Conservation (phyloP, 768 basidiomycete genomes). For the Naematelia aurantialba region DNA sequence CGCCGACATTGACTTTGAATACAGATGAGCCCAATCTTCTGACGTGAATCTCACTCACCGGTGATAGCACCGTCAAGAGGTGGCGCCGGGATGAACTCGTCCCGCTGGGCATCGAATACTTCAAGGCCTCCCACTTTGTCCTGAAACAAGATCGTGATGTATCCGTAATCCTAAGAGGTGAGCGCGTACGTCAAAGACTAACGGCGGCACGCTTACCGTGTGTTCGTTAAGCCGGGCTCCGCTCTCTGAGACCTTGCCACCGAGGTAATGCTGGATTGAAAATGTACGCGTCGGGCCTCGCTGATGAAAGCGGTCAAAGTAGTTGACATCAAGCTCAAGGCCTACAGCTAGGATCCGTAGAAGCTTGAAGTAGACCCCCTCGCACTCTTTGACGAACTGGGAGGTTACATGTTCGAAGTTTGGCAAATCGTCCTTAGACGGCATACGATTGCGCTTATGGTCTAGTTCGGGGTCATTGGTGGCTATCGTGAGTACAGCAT, state of each 20-base stretch:
- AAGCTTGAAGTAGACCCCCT: neutral
- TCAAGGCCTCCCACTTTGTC: conserved; percentile 63
- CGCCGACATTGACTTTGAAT: conserved; percentile 34
- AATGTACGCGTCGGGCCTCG: neutral
- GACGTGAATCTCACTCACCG: conserved; percentile 6
- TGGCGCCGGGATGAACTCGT: conserved; percentile 40
- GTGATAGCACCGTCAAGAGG: conserved; percentile 44
- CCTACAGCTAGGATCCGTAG: neutral
- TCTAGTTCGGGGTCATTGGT: neutral
- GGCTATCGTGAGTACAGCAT: neutral
- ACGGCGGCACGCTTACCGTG: conserved; percentile 12
- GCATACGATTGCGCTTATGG: too few relatives aligned
- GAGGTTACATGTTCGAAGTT: neutral
- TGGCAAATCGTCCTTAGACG: neutral
- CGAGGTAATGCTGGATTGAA: neutral
- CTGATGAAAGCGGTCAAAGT: neutral
- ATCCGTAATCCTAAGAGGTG: conserved; percentile 56
- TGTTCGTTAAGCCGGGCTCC: conserved; percentile 19
- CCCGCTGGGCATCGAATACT: conserved; percentile 57
- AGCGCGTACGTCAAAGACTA: neutral
- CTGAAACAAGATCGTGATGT: conserved; percentile 61
- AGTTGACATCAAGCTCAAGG: neutral
- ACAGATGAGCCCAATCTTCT: neutral
- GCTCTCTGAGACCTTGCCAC: conserved; percentile 2
- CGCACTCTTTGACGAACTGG: neutral